Base-by-base conservation (phyloP, 768 basidiomycete genomes). In the Strobilomyces dryophilus region DNA sequence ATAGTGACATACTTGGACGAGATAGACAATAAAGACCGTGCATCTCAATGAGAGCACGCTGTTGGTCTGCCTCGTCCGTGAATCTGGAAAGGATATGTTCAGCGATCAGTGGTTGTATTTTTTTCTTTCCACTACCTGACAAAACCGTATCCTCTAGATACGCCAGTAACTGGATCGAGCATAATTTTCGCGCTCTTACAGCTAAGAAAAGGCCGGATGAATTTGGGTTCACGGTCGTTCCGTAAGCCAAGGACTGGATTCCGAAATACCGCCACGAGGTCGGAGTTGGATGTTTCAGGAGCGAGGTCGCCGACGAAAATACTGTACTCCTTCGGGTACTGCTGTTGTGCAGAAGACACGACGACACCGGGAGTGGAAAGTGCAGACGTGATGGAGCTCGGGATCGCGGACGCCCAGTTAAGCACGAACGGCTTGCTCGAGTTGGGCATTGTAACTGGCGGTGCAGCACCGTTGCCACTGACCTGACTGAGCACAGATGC, bases 141-240 rank as follows among this genome's bases (percentile, higher is more conserved):
- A 65, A 95, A 95, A 27, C 93, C 93, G 69, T 95, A 95, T 4
- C 93, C 93, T 56, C 91, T 79, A 27, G 89, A 92, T 20, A 92
- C 82, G 17, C 92, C 92, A 5, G 92, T 92, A 20, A 87, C 81
- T 2, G 93, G 92, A 68, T 94, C 92, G 45, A 92, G 74, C 92
- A 94, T 94, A 59, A 92, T 95, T 75, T 93, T 94, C 29, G 94
- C 94, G 68, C 92, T 94, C 75, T 92, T 93, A 73, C 92, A 94
- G 67, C 91, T 94, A 35, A 83, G 71, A 73, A 95, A 97, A 3
- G 92, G 90, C 8, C 84, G 80, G 49, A 95, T 92, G 59, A 92
- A 89, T 68, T 90, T 89, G 18, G 92, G 91, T 67, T 89, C 89
- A 52, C 91, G 79, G 66, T 93, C 90, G 64, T 87, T 88, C 53